Evolutionary conservation across 805 yeast species (phyloP), one percentile per base, ranked within the genome.

Genomic region (Cyberlindnera bimundalis): DNA sequence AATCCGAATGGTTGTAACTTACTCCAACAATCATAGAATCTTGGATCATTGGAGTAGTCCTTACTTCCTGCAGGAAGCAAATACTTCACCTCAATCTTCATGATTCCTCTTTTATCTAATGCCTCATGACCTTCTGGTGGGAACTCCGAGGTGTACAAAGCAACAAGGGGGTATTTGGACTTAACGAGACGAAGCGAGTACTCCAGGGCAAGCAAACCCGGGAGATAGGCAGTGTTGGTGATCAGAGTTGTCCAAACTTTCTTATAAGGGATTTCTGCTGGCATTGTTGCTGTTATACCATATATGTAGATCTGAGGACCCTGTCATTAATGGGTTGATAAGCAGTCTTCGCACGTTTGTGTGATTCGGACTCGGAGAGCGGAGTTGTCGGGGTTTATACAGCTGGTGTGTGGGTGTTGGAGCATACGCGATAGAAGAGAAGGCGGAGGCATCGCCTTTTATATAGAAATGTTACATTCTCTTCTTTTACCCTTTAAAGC

Each of bases 11-110:
- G 73, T 59, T 74, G 78, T 35, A 78, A 56, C 57, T 78, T 78
- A 21, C 81, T 67, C 81, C 82, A 78, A 48, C 81, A 76, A 53
- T 78, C 82, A 50, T 70, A 62, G 58, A 78, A 78, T 26, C 84
- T 60, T 10, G 73, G 65, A 48, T 79, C 83, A 27, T 66, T 59
- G 10, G 67, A 57, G 48, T 73, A 73, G 41, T 71, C 73, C 48
- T 70, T 72, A 45, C 64, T 60, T 14, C 53, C 58, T 2, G 59
- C 52, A 1, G 81, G 82, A 5, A 67, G 50, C 20, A 78, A 58
- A 38, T 68, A 63, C 15, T 66, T 64, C 13, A 76, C 65, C 39
- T 59, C 62, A 24, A 66, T 39, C 36, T 70, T 67, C 18, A 66
- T 62, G 11, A 78, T 75, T 0, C 64, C 63, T 21, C 74, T 60